Evolutionary conservation across 345 rosid genomes (phyloP).

Genomic region (Syzygium aromaticum): DNA sequence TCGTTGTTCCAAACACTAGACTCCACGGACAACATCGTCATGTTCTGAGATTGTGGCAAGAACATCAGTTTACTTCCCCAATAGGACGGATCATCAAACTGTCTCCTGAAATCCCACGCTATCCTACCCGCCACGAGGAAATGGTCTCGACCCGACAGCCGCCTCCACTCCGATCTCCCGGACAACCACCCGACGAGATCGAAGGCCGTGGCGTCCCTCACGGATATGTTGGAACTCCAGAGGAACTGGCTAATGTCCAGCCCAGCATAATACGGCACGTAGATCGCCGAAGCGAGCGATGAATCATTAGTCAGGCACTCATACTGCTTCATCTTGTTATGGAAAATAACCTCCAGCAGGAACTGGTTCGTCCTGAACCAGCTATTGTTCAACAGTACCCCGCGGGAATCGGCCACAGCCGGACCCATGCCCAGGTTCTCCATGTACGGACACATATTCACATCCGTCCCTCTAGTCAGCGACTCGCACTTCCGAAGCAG

Average conservation of each 20-base stretch:
- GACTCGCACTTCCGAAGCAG: slow-evolving; percentile 31
- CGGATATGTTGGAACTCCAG: slow-evolving; percentile 36
- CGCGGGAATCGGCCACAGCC: slow-evolving; percentile 19
- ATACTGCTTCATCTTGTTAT: slow-evolving; percentile 45
- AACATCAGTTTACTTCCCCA: slow-evolving; percentile 73
- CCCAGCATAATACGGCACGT: slow-evolving; percentile 60
- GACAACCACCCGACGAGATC: slow-evolving; percentile 43
- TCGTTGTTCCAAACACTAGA: slow-evolving; percentile 63
- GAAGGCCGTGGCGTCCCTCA: slow-evolving; percentile 35
- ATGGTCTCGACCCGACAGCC: slow-evolving; percentile 56
- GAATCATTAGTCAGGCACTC: slow-evolving; percentile 48
- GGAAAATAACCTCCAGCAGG: slow-evolving; percentile 59
- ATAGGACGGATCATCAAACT: slow-evolving; percentile 40
- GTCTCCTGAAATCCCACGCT: slow-evolving; percentile 68
- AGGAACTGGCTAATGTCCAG: slow-evolving; percentile 50
- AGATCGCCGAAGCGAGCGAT: slow-evolving; percentile 49
- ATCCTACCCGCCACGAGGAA: slow-evolving; percentile 63
- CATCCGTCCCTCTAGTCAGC: slow-evolving; percentile 43
- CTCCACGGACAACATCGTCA: slow-evolving; percentile 59
- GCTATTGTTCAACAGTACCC: slow-evolving; percentile 26
- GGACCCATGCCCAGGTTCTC: slow-evolving; percentile 53
- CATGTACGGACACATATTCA: slow-evolving; percentile 49
- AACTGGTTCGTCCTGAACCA: slow-evolving; percentile 67
- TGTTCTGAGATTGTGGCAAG: slow-evolving; percentile 46
- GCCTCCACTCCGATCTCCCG: slow-evolving; percentile 40